These are phyloP conservation scores for Brasenia schreberi DNA, from an alignment of 164 flowering plant species.

Conservation along the genomic window DNA sequence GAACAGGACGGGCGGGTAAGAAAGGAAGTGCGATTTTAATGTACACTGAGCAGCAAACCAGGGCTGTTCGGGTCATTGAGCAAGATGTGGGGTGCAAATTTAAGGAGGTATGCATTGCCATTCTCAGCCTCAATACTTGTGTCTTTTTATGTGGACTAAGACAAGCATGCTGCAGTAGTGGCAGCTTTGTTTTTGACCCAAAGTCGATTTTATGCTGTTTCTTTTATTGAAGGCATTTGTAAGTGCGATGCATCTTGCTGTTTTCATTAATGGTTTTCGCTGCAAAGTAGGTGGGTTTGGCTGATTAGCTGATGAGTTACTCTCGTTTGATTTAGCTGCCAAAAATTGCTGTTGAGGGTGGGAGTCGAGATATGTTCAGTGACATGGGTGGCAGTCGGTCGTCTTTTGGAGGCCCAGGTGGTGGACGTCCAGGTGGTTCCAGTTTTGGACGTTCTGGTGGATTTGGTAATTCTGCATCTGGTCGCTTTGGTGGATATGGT, in stretches of 20 bases:
- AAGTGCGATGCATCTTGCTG: too few relatives aligned
- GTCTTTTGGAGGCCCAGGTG: conserved; percentile 11
- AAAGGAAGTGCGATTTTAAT: conserved; percentile 82
- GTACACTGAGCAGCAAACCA: conserved; percentile 38
- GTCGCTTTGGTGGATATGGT: conserved; percentile 6
- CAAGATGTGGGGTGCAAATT: conserved; percentile 71
- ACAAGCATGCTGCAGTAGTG: too few relatives aligned
- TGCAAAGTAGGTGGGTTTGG: background rate
- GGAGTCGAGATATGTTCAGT: conserved; percentile 24
- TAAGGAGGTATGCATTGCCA: conserved; percentile 31
- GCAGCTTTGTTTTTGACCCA: too few relatives aligned
- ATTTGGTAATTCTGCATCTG: conserved; percentile 2
- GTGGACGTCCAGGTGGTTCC: conserved; percentile 6
- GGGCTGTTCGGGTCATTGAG: conserved; percentile 49
- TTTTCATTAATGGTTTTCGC: background rate
- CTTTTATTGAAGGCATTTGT: background rate
- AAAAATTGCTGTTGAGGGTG: conserved; percentile 35
- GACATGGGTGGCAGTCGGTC: conserved; percentile 28
- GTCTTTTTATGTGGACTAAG: background rate
- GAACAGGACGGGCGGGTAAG: conserved; percentile 98
- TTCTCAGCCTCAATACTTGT: background rate
- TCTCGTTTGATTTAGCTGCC: conserved; percentile 41
- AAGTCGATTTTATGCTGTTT: too few relatives aligned
- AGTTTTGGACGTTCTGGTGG: conserved; percentile 8
- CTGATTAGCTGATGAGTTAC: background rate